Evolutionary conservation across 1,284 basidiomycete genomes (phyloP), one percentile per base, ranked within the genome.

Genomic region (Lentinus polychrous): DNA sequence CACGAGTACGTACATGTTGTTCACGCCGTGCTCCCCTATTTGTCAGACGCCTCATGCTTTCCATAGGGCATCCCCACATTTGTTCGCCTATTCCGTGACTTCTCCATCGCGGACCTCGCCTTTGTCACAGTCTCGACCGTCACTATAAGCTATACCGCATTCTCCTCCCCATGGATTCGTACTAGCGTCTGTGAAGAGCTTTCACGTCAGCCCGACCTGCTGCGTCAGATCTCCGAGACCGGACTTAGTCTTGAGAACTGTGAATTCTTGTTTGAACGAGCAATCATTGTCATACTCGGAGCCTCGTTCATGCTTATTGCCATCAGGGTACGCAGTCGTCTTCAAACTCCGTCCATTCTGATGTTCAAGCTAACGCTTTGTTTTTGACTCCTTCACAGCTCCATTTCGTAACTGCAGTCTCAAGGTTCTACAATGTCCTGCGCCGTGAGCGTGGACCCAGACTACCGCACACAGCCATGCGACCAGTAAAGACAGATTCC

Each of bases 221-320:
- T 89, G 66, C 77, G 80, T n/a, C 78, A 79, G 55, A 65, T 85
- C 64, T 72, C 74, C 35, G 84, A 86, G 56, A 73, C 83, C 57
- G 86, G 85, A 0, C 71, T 88, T 54, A 85, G 73, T 53, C 66
- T 84, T 24, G 86, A 88, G 65, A 87, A 86, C 56, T 89, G 85
- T 58, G 86, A 89, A 59, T 73, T 75, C 49, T 87, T 84, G 83
- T 74, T 87, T 43, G 83, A 83, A 60, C 72, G 78, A 31, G 83
- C 76, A 12, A 73, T 82, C 24, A 63, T 83, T 49, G 79, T 68
- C 0, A 69, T 78, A 33, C 67, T 84, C 40, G 76, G 72, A 0
- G 60, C 81, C 48, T 74, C 83, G 65, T 71, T 79, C 40, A 66
- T 87, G 31, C 60, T 84, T 49, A 76, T 84, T 46, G 73, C 85